These are phyloP conservation scores for Colletotrichum sp. DNA, from an alignment of 2,329 filamentous ascomycete species.

Conservation along the genomic window DNA sequence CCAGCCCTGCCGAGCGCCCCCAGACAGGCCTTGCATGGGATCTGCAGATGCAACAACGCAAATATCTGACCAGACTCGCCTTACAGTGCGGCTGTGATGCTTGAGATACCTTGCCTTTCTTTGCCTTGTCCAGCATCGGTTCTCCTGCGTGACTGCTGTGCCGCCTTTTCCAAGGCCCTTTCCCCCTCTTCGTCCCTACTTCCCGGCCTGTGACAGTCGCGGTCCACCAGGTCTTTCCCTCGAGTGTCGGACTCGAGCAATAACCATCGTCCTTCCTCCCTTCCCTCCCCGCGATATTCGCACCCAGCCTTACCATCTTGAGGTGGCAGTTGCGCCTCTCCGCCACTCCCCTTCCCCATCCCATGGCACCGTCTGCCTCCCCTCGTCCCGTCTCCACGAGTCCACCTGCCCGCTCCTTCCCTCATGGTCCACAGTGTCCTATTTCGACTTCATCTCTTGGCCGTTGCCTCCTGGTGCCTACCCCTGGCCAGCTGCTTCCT, in stretches of 20 bases:
- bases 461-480: neutral
- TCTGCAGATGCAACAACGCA: neutral
- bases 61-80: neutral
- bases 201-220: neutral
- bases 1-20: neutral
- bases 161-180: neutral
- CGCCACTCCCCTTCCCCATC: neutral
- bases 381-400: neutral
- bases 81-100: neutral
- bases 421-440: neutral
- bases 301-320: neutral
- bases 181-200: neutral
- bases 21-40: neutral
- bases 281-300: neutral
- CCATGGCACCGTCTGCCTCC: neutral
- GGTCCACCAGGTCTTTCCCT: neutral
- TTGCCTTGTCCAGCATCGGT: neutral
- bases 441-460: constrained; percentile 17
- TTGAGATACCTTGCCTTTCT: neutral
- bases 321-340: neutral
- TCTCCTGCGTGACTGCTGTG: neutral
- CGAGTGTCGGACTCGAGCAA: neutral
- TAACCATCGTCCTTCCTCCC: neutral
- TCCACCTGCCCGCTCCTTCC: neutral
- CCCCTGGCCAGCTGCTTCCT: neutral